Conservation (phyloP, 768 basidiomycete species). For the Amanita phalloides region DNA sequence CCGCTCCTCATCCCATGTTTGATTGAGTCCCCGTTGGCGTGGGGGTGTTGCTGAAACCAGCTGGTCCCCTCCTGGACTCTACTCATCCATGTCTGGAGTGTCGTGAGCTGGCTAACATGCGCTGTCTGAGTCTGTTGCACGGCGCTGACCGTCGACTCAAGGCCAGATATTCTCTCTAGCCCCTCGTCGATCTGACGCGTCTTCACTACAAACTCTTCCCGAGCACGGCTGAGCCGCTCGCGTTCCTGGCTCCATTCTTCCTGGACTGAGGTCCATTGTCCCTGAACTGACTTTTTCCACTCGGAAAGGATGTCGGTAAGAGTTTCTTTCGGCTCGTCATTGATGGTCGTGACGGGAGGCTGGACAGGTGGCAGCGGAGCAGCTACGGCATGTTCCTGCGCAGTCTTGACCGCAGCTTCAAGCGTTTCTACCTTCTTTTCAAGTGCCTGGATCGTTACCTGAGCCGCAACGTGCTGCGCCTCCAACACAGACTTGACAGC, state of each 20-base stretch:
- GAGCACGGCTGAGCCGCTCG: slow-evolving; percentile 58
- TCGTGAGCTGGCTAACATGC: slow-evolving; percentile 12
- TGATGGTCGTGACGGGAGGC: background rate
- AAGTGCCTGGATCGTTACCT: slow-evolving; percentile 56
- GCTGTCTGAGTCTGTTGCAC: slow-evolving; percentile 26
- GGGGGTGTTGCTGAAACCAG: slow-evolving; percentile 9
- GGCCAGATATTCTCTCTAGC: slow-evolving; percentile 32
- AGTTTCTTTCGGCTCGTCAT: slow-evolving; percentile 30
- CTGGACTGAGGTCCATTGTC: slow-evolving; percentile 65
- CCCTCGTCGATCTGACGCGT: slow-evolving; percentile 42
- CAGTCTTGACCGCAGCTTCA: slow-evolving; percentile 47
- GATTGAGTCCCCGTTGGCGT: slow-evolving; percentile 26
- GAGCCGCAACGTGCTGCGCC: slow-evolving; percentile 67
- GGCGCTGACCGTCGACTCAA: slow-evolving; percentile 19
- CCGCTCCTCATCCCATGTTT: slow-evolving; percentile 29
- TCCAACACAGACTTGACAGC: slow-evolving; percentile 65
- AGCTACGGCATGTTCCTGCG: slow-evolving; percentile 24
- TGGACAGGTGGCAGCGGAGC: background rate
- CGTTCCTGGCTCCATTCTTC: slow-evolving; percentile 81
- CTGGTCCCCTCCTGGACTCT: slow-evolving; percentile 6
- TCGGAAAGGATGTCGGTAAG: slow-evolving; percentile 46
- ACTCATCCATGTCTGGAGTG: slow-evolving; percentile 10
- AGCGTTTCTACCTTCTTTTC: slow-evolving; percentile 59
- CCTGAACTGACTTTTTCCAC: slow-evolving; percentile 75
- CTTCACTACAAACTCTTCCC: slow-evolving; percentile 74